Evolutionary conservation across 2,329 filamentous ascomycete species (phyloP).

Genomic region (Venturia aucupariae): DNA sequence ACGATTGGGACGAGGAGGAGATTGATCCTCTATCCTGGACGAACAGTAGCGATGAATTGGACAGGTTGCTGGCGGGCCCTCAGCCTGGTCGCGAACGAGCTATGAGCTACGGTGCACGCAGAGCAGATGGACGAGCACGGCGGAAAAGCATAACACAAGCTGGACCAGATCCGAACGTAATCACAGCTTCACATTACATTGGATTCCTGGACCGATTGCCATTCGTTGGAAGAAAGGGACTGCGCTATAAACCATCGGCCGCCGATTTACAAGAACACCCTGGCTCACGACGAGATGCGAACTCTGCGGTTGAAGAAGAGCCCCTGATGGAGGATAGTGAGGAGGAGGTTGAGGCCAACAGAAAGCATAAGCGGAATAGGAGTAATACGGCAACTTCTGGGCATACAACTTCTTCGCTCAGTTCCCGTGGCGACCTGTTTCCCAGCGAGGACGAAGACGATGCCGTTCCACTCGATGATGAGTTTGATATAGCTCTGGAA

Average conservation of each 20-base stretch:
- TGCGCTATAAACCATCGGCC: constrained; percentile 83
- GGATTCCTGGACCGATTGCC: constrained; percentile 78
- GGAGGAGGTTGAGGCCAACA: constrained; percentile 30
- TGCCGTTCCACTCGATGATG: constrained; percentile 84
- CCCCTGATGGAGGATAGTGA: constrained; percentile 61
- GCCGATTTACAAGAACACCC: constrained; percentile 86
- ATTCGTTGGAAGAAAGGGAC: constrained; percentile 67
- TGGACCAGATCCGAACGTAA: constrained; percentile 69
- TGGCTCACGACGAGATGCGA: constrained; percentile 33
- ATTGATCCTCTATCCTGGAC: constrained; percentile 67
- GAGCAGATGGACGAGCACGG: constrained; percentile 28
- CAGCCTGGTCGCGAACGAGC: constrained; percentile 64
- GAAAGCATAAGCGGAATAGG: constrained; percentile 46
- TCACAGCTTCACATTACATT: constrained; percentile 74
- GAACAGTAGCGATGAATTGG: constrained; percentile 79
- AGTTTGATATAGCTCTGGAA: constrained; percentile 77
- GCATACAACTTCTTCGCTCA: constrained; percentile 74
- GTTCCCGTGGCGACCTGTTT: constrained; percentile 82
- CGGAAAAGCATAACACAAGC: constrained; percentile 48
- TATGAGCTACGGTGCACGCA: constrained; percentile 82
- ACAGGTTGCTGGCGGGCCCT: constrained; percentile 59
- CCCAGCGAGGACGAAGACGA: constrained; percentile 91
- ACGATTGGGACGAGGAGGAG: constrained; percentile 78
- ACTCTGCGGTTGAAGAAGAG: constrained; percentile 49
- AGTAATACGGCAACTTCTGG: constrained; percentile 74